Conservation (phyloP, 2,329 filamentous ascomycete species). For the Penicillium corylophilum region DNA sequence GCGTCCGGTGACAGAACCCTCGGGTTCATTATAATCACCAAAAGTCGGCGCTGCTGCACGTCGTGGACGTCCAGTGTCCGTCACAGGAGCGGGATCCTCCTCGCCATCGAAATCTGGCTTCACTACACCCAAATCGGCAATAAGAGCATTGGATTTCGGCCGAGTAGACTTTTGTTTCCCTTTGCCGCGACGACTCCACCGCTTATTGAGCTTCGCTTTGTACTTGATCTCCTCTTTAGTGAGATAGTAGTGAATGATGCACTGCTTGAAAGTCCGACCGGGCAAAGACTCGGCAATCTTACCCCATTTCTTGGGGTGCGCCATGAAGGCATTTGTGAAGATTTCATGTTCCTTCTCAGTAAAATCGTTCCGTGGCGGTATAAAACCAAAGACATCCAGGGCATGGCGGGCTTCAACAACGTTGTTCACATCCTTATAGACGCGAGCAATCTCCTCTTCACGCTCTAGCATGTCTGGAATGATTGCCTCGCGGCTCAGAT, state of each 20-base stretch:
- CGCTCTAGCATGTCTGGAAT: conserved; percentile 50
- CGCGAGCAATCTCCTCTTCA: conserved; percentile 35
- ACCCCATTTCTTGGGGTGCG: conserved; percentile 52
- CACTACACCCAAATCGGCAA: conserved; percentile 47
- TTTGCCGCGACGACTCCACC: conserved; percentile 44
- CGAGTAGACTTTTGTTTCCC: conserved; percentile 36
- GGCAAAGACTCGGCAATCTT: conserved; percentile 50
- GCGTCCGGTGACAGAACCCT: conserved; percentile 31
- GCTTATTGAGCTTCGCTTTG: conserved; percentile 50
- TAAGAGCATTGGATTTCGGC: conserved; percentile 50
- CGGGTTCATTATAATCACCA: conserved; percentile 39
- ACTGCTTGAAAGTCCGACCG: conserved; percentile 48
- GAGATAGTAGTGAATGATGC: conserved; percentile 52
- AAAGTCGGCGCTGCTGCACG: conserved; percentile 53
- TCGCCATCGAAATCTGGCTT: conserved; percentile 47
- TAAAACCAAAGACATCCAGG: conserved; percentile 45
- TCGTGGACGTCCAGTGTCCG: conserved; percentile 50
- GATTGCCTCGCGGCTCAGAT: conserved; percentile 46
- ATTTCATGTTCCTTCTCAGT: conserved; percentile 47
- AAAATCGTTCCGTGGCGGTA: conserved; percentile 49
- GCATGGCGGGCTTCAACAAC: conserved; percentile 39
- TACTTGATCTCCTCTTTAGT: conserved; percentile 52
- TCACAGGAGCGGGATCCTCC: conserved; percentile 46
- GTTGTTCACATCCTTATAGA: conserved; percentile 51
- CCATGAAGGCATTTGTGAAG: conserved; percentile 50